Evolutionary conservation across 2,329 filamentous ascomycete genomes (phyloP).

Genomic region (Xylaria arbuscula): DNA sequence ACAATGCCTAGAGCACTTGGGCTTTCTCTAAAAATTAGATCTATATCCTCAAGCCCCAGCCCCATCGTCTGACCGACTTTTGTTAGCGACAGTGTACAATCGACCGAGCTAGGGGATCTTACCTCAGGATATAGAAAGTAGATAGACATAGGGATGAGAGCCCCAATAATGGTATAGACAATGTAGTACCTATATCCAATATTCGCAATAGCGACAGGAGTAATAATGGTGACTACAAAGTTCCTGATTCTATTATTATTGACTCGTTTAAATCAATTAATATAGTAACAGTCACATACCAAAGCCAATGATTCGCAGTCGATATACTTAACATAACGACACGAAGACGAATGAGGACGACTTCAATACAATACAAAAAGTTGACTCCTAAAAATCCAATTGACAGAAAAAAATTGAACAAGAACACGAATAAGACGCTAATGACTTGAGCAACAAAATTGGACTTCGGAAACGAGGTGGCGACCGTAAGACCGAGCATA

Average conservation of each 20-base stretch:
- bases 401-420: neutral
- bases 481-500: neutral
- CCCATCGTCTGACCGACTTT: neutral
- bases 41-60: neutral
- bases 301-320: neutral
- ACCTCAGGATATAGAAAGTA: neutral
- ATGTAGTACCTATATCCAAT: constrained; percentile 3
- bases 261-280: neutral
- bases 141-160: neutral
- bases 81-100: neutral
- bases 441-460: neutral
- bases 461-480: neutral
- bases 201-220: neutral
- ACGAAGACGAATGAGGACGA: neutral
- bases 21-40: neutral
- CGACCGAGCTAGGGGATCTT: neutral
- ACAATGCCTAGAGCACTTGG: neutral
- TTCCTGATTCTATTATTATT: neutral
- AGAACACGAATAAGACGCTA: neutral
- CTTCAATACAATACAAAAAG: neutral
- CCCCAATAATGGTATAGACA: neutral
- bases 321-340: neutral
- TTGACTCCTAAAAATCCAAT: neutral
- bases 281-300: neutral
- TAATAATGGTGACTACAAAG: neutral